A percentile compares a stretch with the other conserved stretches of the same genome.
phyloP scores from a whole-genome alignment of 2,329 filamentous ascomycete genomes.

The Epichloe brachyelytri region DNA sequence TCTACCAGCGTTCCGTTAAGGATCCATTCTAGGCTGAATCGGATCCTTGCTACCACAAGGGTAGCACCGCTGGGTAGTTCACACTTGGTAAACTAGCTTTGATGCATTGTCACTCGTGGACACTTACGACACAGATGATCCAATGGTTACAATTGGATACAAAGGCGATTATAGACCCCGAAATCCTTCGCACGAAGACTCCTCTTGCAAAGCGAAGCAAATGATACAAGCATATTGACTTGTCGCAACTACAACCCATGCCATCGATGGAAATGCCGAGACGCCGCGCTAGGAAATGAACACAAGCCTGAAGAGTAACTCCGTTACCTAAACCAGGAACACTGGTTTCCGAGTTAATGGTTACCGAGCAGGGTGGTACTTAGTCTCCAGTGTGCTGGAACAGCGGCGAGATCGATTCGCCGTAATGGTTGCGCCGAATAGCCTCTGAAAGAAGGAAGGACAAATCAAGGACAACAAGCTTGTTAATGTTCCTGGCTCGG shows the following conservation, averaged over 20 bases:
- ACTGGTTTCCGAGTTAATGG: constrained; percentile 2
- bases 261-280: constrained; percentile 8
- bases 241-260: background rate
- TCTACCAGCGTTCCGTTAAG: constrained; percentile 82
- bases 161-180: background rate
- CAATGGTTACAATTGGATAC: background rate
- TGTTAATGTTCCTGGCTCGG: constrained; percentile 56
- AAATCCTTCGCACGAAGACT: background rate
- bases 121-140: background rate
- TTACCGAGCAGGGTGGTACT: constrained; percentile 4
- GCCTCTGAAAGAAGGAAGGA: constrained; percentile 82
- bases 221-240: background rate
- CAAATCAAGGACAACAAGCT: constrained; percentile 81
- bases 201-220: background rate
- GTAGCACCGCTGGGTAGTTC: constrained; percentile 55
- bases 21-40: constrained; percentile 53
- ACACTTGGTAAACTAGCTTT: background rate
- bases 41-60: constrained; percentile 59
- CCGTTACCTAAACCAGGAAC: background rate
- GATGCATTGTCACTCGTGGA: background rate
- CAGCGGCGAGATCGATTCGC: constrained; percentile 62
- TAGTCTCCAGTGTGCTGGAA: constrained; percentile 55
- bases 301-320: background rate
- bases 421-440: constrained; percentile 91
- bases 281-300: constrained; percentile 24